These are phyloP conservation scores for Kwoniella botswanensis DNA, from an alignment of 768 basidiomycete species.

Conservation along the genomic window DNA sequence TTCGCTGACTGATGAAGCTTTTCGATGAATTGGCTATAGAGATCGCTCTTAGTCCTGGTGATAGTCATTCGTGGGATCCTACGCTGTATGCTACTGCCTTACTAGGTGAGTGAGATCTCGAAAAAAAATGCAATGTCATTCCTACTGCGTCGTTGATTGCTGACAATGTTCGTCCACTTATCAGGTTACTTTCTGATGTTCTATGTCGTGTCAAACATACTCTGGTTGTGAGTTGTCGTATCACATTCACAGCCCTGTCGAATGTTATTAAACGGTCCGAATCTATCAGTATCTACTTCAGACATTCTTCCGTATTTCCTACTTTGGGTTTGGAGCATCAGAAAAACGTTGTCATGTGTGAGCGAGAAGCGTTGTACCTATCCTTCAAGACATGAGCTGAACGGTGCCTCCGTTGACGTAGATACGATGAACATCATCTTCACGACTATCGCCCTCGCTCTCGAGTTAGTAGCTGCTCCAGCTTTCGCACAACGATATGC, in stretches of 20 bases:
- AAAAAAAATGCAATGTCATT: too few relatives aligned
- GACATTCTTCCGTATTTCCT: neutral
- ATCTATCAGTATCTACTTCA: slow-evolving; percentile 9
- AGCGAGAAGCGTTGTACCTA: slow-evolving; percentile 6
- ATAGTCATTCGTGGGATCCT: slow-evolving; percentile 43
- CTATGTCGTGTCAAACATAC: slow-evolving; percentile 22
- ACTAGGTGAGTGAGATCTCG: slow-evolving; percentile 24
- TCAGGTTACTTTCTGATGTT: slow-evolving; percentile 35
- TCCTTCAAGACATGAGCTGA: neutral
- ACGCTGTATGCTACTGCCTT: slow-evolving; percentile 38
- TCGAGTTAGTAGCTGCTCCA: slow-evolving; percentile 34
- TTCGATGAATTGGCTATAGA: slow-evolving; percentile 6
- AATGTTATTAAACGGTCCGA: neutral
- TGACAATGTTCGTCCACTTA: neutral
- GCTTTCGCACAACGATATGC: slow-evolving; percentile 27
- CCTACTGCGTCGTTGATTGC: neutral
- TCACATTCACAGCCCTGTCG: neutral
- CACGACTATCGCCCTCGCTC: slow-evolving; percentile 36
- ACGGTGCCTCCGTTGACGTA: neutral
- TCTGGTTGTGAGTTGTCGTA: slow-evolving; percentile 26
- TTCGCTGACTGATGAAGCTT: too few relatives aligned
- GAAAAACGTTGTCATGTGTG: slow-evolving; percentile 44
- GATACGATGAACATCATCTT: slow-evolving; percentile 42
- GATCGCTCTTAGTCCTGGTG: slow-evolving; percentile 32
- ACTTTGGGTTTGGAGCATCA: slow-evolving; percentile 25